A percentile compares a stretch with the other conserved stretches of the same genome.
Conservation (phyloP, 495 filamentous ascomycete genomes). For the Jackrogersella minutella region DNA sequence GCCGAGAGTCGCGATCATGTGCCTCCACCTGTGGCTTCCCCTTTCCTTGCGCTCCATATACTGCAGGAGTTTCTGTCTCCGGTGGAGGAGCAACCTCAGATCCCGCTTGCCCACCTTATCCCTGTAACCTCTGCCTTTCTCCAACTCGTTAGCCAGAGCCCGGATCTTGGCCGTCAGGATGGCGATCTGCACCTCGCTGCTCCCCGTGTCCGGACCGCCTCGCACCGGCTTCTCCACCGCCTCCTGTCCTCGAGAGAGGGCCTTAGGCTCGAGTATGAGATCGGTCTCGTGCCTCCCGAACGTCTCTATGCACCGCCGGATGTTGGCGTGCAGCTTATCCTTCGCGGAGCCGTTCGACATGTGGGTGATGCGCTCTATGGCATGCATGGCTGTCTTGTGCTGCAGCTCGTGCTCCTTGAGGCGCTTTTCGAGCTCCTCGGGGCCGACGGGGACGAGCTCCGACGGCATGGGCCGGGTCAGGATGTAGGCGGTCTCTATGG, state of each 20-base stretch:
- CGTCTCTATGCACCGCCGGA: constrained; percentile 79
- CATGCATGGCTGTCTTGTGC: constrained; percentile 66
- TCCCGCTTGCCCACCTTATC: constrained; percentile 97
- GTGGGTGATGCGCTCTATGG: constrained; percentile 77
- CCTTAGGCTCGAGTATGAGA: constrained; percentile 63
- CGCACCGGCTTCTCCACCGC: constrained; percentile 66
- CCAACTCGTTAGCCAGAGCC: constrained; percentile 71
- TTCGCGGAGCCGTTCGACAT: constrained; percentile 77
- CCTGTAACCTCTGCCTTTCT: constrained; percentile 60
- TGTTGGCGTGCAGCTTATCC: constrained; percentile 80
- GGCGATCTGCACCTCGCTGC: constrained; percentile 95
- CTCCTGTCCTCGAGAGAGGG: constrained; percentile 49
- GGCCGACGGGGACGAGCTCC: constrained; percentile 51
- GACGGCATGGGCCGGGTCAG: constrained; percentile 65
- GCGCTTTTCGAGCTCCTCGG: constrained; percentile 53
- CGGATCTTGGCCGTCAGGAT: constrained; percentile 95
- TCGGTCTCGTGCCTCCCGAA: constrained; percentile 97
- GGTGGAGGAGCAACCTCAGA: constrained; percentile 83
- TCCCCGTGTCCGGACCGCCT: constrained; percentile 89
- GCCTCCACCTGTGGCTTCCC: constrained; percentile 86
- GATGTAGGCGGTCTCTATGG: constrained; percentile 68
- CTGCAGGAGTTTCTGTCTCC: constrained; percentile 82
- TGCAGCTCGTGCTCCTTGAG: constrained; percentile 47
- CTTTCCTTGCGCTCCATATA: constrained; percentile 91
- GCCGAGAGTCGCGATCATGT: constrained; percentile 81